A percentile compares a stretch with the other conserved stretches of the same genome.
These are phyloP conservation scores for Fusarium sp. DNA, from an alignment of 2,329 filamentous ascomycete species.

Conservation along the genomic window DNA sequence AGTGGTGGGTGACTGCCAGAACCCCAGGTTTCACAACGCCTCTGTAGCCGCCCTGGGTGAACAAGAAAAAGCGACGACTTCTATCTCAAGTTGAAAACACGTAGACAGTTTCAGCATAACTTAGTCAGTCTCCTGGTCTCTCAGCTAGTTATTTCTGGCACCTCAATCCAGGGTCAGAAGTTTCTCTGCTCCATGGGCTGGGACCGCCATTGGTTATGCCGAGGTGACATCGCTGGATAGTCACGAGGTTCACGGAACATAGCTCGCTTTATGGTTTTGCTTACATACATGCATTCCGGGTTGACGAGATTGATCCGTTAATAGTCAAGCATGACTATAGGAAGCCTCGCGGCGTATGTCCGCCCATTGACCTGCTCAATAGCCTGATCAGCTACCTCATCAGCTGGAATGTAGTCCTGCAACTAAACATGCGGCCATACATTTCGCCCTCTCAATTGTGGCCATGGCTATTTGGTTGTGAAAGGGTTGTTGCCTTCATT, in stretches of 20 bases:
- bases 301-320: conserved; percentile 7
- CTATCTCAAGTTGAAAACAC: neutral
- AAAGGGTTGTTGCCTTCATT: neutral
- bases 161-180: neutral
- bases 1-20: conserved; percentile 28
- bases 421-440: conserved; percentile 1
- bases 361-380: neutral
- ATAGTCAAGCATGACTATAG: conserved; percentile 1
- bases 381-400: neutral
- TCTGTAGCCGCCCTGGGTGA: conserved; percentile 30
- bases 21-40: conserved; percentile 40
- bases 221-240: conserved; percentile 35
- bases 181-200: neutral
- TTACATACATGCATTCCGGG: neutral
- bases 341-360: neutral
- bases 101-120: neutral
- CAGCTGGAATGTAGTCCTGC: neutral
- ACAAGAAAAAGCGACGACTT: neutral
- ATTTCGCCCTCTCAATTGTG: conserved; percentile 6
- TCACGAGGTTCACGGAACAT: conserved; percentile 34
- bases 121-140: no score
- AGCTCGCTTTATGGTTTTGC: conserved; percentile 22
- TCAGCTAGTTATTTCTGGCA: neutral
- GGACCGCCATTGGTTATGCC: conserved; percentile 24
- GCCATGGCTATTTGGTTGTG: neutral